Conservation (phyloP, 768 basidiomycete species). For the Boletus bicolor region DNA sequence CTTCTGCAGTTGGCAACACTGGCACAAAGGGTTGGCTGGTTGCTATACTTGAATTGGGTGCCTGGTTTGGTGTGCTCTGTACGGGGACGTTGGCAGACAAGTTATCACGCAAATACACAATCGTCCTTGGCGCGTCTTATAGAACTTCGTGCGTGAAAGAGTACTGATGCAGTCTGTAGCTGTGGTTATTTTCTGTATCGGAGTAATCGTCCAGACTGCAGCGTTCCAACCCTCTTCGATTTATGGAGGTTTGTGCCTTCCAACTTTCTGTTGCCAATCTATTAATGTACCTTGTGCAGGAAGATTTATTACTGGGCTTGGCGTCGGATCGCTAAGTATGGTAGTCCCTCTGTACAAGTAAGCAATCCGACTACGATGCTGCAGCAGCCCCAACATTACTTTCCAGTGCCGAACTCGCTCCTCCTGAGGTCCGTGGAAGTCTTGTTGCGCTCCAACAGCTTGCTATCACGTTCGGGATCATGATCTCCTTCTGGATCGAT, state of each 20-base stretch:
- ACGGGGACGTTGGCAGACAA: constrained; percentile 73
- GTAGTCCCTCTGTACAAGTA: constrained; percentile 77
- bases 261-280: neutral
- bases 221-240: constrained; percentile 58
- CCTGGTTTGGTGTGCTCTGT: constrained; percentile 71
- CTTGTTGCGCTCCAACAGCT: constrained; percentile 80
- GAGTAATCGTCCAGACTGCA: constrained; percentile 71
- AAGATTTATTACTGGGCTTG: constrained; percentile 76
- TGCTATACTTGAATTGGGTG: constrained; percentile 69
- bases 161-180: constrained; percentile 35
- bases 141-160: neutral
- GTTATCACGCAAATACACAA: constrained; percentile 71
- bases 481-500: constrained; percentile 54
- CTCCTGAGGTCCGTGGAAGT: constrained; percentile 79
- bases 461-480: constrained; percentile 78
- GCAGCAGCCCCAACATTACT: neutral
- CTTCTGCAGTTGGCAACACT: constrained; percentile 46
- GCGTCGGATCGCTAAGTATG: constrained; percentile 80
- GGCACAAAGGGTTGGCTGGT: constrained; percentile 70
- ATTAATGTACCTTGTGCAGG: constrained; percentile 27
- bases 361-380: neutral
- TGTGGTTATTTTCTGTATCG: constrained; percentile 60
- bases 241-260: constrained; percentile 48
- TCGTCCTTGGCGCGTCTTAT: constrained; percentile 46
- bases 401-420: constrained; percentile 52